phyloP scores from a whole-genome alignment of 2,329 filamentous ascomycete species.

The Fusarium sp. region DNA sequence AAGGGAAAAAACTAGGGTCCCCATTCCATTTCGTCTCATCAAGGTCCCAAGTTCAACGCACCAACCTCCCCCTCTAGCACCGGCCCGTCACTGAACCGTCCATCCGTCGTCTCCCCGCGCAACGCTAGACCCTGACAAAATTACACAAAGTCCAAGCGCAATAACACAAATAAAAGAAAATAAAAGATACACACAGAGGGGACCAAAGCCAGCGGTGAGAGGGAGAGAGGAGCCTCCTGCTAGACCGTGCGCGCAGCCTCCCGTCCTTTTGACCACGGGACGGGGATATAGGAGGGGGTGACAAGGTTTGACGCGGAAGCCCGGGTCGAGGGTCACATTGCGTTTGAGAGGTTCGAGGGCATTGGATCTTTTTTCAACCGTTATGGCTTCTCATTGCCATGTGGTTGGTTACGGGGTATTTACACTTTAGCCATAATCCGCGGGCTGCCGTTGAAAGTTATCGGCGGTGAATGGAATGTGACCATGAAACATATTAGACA shows the following conservation, averaged over 20 bases:
- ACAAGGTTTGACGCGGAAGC: not conserved
- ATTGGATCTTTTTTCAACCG: not conserved
- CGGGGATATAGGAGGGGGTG: not conserved
- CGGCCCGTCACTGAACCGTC: not conserved
- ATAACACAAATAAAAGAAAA: not conserved
- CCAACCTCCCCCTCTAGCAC: not conserved
- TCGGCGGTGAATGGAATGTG: not conserved
- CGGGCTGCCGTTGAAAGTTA: not conserved
- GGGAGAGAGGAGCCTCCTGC: not conserved
- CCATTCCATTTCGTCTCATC: not conserved
- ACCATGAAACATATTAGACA: not conserved
- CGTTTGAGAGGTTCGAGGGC: not conserved
- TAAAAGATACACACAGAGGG: not conserved
- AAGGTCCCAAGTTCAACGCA: not conserved
- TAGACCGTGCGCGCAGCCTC: constrained; percentile 14
- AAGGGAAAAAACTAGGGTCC: not conserved
- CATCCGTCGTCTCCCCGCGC: not conserved
- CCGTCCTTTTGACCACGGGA: constrained; percentile 2
- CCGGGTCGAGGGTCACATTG: constrained; percentile 6
- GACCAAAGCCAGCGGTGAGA: not conserved
- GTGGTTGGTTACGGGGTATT: constrained; percentile 14
- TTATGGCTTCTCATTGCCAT: not conserved
- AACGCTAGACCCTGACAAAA: constrained; percentile 7
- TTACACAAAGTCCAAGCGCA: constrained; percentile 12
- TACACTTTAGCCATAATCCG: constrained; percentile 7